These are phyloP conservation scores for Talaromyces islandicus DNA, from an alignment of 2,329 filamentous ascomycete genomes.

Conservation along the genomic window DNA sequence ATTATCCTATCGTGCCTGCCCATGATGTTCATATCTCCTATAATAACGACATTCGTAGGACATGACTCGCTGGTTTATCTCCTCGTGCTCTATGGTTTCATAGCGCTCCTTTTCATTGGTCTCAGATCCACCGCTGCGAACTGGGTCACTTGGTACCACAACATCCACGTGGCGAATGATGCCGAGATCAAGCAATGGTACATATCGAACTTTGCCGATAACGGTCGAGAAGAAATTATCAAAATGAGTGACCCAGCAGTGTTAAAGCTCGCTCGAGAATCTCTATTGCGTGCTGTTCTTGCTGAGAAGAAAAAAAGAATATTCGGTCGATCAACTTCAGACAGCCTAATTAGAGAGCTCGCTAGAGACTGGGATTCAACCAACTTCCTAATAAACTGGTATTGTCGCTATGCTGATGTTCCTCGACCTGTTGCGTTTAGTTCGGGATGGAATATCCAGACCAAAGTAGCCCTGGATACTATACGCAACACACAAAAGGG, in stretches of 20 bases:
- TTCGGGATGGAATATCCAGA: slow-evolving; percentile 54
- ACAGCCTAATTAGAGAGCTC: slow-evolving; percentile 45
- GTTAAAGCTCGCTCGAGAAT: slow-evolving; percentile 42
- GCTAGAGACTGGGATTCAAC: slow-evolving; percentile 49
- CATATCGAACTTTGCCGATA: slow-evolving; percentile 25
- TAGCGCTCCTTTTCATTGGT: slow-evolving; percentile 46
- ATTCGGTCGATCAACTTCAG: slow-evolving; percentile 38
- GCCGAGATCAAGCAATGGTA: slow-evolving; percentile 37
- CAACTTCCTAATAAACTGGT: slow-evolving; percentile 51
- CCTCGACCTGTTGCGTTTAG: slow-evolving; percentile 49
- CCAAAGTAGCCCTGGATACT: slow-evolving; percentile 49
- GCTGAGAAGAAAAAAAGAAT: slow-evolving; percentile 39
- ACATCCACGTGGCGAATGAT: slow-evolving; percentile 33
- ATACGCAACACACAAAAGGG: slow-evolving; percentile 50
- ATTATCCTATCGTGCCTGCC: slow-evolving; percentile 52
- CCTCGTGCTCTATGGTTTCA: slow-evolving; percentile 48
- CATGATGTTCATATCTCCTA: slow-evolving; percentile 51
- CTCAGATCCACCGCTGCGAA: slow-evolving; percentile 50
- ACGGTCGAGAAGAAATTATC: slow-evolving; percentile 35
- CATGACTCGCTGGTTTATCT: slow-evolving; percentile 55
- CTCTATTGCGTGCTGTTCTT: slow-evolving; percentile 41
- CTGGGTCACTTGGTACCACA: slow-evolving; percentile 53
- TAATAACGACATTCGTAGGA: slow-evolving; percentile 49
- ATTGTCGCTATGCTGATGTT: slow-evolving; percentile 43
- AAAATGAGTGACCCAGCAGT: slow-evolving; percentile 45